phyloP scores from a whole-genome alignment of 176 grass and related monocot species.

The Secale cereale region DNA sequence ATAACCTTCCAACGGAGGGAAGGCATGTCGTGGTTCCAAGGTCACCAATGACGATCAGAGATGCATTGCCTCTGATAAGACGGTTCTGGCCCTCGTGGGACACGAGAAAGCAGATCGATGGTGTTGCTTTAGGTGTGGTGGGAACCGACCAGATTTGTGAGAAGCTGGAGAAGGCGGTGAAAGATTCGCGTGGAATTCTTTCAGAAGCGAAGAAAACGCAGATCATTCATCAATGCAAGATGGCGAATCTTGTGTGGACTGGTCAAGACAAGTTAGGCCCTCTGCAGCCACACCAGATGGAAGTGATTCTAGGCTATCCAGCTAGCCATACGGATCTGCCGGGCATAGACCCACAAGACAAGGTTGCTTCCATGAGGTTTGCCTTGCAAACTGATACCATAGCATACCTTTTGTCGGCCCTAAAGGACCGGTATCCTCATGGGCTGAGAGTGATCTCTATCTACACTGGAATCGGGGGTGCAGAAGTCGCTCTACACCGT shows the following conservation, averaged over 20 bases:
- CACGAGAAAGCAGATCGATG: conserved; percentile 46
- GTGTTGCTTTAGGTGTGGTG: conserved; percentile 27
- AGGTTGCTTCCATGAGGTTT: conserved; percentile 39
- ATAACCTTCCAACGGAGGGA: conserved; percentile 62
- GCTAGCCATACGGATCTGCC: conserved; percentile 48
- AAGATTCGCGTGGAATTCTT: conserved; percentile 45
- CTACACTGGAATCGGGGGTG: conserved; percentile 62
- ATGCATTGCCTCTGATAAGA: conserved; percentile 47
- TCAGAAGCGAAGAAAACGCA: conserved; percentile 35
- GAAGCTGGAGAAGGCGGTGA: conserved; percentile 44
- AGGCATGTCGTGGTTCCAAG: conserved; percentile 36
- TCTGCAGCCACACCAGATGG: conserved; percentile 56
- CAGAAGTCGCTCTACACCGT: conserved; percentile 51
- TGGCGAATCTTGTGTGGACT: conserved; percentile 68
- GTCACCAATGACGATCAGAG: conserved; percentile 53
- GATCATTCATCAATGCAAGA: conserved; percentile 57
- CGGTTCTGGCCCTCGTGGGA: conserved; percentile 79
- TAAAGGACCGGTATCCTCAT: conserved; percentile 56
- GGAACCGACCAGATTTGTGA: conserved; percentile 33
- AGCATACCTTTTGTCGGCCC: conserved; percentile 44
- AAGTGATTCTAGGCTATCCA: conserved; percentile 63
- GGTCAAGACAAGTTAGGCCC: conserved; percentile 45
- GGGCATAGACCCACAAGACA: conserved; percentile 31
- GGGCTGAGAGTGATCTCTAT: conserved; percentile 69
- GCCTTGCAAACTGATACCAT: conserved; percentile 64